Evolutionary conservation across 164 flowering plant species (phyloP), one percentile per base, ranked within the genome.

Genomic region (Macadamia integrifolia): DNA sequence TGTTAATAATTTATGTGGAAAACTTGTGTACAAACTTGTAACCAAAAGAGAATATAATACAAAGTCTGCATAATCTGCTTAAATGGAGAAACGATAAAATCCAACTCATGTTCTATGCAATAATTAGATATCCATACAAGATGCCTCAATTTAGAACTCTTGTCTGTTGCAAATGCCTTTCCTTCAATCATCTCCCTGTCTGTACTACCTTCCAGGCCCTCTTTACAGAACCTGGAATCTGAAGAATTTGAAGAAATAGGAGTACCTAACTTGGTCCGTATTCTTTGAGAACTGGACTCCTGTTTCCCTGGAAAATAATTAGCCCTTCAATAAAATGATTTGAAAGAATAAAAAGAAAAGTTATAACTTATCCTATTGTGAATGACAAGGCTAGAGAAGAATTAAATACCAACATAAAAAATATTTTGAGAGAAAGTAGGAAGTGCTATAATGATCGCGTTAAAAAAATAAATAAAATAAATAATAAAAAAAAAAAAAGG

Each of bases 261-360:
- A 11, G 57, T 66, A 69, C 67, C 64, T 69, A 64, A 35, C 61
- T 61, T 71, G 57, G 61, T 64, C 66, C 52, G 12, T 55, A 48
- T 66, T 35, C 71, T 68, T 68, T 50, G 72, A 68, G 69, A 69
- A 69, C 48, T 58, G 61, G 35, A 66, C 42, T 66, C 75, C 72
- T 61, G 58, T 68, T 72, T 78, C 65, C 83, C 91, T 87, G 76
- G 65, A 18, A 78, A 66, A 48, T 64, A 43, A 57, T 69, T 18
- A 58, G 13, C 32, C 42, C 12, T 61, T 63, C 66, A 55, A 65
- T 23, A 64, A 60, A 59, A 66, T 61, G 8, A 66, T 66, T n/a
- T 64, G 62, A 15, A 58, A 18, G 49, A 58, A 60, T 10, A 60
- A 49, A 35, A 35, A 35, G 40, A 35, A 35, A 23, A 35, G 40